These are phyloP conservation scores for Didymella exigua DNA, from an alignment of 2,329 filamentous ascomycete genomes.

Conservation along the genomic window DNA sequence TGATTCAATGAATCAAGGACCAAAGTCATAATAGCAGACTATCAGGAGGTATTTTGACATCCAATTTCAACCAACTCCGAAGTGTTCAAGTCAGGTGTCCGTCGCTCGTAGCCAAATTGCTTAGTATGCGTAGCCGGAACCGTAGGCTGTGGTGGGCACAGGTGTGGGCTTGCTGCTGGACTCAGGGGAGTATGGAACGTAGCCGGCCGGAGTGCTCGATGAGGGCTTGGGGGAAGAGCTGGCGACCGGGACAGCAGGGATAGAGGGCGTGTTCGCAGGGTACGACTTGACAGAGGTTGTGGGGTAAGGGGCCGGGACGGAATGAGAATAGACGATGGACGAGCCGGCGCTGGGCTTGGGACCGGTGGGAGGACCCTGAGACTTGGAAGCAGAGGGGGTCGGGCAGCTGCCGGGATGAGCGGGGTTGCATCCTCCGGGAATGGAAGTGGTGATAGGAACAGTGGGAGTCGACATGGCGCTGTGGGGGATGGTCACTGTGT, in stretches of 20 bases:
- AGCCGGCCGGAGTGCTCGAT: constrained; percentile 6
- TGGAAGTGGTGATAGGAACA: background rate
- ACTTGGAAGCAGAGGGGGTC: background rate
- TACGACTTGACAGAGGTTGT: constrained; percentile 15
- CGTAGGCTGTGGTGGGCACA: constrained; percentile 25
- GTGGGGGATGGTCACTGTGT: constrained; percentile 29
- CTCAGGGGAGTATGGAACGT: constrained; percentile 11
- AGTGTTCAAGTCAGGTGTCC: constrained; percentile 8
- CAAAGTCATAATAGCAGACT: constrained; percentile 13
- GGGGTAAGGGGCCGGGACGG: constrained; percentile 31
- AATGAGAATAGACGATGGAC: constrained; percentile 14
- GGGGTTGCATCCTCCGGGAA: constrained; percentile 3
- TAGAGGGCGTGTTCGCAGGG: background rate
- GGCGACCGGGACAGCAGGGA: constrained; percentile 5
- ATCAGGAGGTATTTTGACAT: constrained; percentile 2
- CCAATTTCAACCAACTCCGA: constrained; percentile 5
- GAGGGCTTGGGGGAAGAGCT: constrained; percentile 2
- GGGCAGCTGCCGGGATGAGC: background rate
- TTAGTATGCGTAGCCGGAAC: constrained; percentile 28
- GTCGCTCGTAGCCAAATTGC: background rate
- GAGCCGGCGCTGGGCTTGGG: constrained; percentile 22
- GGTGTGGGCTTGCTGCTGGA: constrained; percentile 13
- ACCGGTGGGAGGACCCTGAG: constrained; percentile 14
- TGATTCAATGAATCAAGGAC: constrained; percentile 21
- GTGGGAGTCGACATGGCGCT: constrained; percentile 12